Conservation (phyloP, 768 basidiomycete species). For the Leccinum sublutescens region DNA sequence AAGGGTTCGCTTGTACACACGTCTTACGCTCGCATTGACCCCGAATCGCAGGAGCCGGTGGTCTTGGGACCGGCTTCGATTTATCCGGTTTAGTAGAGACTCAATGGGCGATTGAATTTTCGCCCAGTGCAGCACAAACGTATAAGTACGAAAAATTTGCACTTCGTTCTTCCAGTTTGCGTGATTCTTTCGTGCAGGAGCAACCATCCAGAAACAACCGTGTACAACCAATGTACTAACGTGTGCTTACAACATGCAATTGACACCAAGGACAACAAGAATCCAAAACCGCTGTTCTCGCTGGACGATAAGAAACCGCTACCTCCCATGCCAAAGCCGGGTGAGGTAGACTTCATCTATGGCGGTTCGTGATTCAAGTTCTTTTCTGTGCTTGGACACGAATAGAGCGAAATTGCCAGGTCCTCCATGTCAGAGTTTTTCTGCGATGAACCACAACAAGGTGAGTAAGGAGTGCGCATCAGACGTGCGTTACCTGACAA, state of each 20-base stretch:
- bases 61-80: slow-evolving; percentile 66
- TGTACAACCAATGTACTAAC: slow-evolving; percentile 68
- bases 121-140: slow-evolving; percentile 60
- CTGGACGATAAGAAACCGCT: slow-evolving; percentile 39
- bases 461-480: slow-evolving; percentile 31
- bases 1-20: slow-evolving; percentile 10
- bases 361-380: slow-evolving; percentile 48
- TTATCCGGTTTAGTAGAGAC: slow-evolving; percentile 62
- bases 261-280: slow-evolving; percentile 41
- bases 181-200: slow-evolving; percentile 35
- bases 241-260: slow-evolving; percentile 58
- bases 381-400: not conserved
- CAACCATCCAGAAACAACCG: slow-evolving; percentile 59
- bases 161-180: not conserved
- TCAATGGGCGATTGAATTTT: slow-evolving; percentile 67
- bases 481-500: slow-evolving; percentile 2
- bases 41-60: slow-evolving; percentile 59
- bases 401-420: slow-evolving; percentile 38
- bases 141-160: slow-evolving; percentile 45
- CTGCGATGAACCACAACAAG: slow-evolving; percentile 58
- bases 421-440: slow-evolving; percentile 77
- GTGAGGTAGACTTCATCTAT: slow-evolving; percentile 68
- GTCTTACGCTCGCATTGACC: not conserved
- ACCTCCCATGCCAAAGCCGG: slow-evolving; percentile 52
- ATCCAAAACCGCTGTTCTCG: slow-evolving; percentile 39